phyloP scores from a whole-genome alignment of 78 protist genomes.

The Tieghemostelium lacteum region DNA sequence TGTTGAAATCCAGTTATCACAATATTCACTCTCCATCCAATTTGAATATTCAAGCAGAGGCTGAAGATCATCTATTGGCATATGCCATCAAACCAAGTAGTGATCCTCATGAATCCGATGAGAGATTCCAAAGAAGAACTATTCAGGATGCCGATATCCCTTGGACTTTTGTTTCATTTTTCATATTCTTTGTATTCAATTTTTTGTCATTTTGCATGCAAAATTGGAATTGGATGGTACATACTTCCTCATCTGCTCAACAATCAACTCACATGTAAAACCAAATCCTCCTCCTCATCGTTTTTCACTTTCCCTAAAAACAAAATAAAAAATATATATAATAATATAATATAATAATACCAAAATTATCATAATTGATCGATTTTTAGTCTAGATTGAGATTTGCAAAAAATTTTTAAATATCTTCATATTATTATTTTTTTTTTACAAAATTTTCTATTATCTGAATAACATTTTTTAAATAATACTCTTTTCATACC shows the following conservation, averaged over 20 bases:
- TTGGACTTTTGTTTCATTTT: constrained; percentile 30
- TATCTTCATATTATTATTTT: no score
- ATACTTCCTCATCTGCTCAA: background rate
- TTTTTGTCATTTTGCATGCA: constrained; percentile 69
- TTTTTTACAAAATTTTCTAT: no score
- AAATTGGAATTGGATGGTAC: constrained; percentile 62
- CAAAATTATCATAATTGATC: no score
- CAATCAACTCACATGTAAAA: constrained; percentile 58
- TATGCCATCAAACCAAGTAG: constrained; percentile 57
- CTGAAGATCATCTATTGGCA: constrained; percentile 52
- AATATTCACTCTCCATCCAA: background rate
- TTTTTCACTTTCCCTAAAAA: background rate
- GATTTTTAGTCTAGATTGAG: no score
- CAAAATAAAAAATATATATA: no score
- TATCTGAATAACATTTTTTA: no score
- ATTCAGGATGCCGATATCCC: constrained; percentile 47
- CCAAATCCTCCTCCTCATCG: background rate
- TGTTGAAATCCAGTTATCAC: constrained; percentile 28
- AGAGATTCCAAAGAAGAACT: constrained; percentile 41
- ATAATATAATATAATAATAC: no score
- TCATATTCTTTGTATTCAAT: constrained; percentile 42
- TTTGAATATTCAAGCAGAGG: constrained; percentile 47
- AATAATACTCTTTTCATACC: no score
- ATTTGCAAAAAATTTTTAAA: no score
- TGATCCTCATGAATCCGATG: constrained; percentile 32